Base-by-base conservation (phyloP, 2,329 filamentous ascomycete genomes). In the Didymella keratinophila region DNA sequence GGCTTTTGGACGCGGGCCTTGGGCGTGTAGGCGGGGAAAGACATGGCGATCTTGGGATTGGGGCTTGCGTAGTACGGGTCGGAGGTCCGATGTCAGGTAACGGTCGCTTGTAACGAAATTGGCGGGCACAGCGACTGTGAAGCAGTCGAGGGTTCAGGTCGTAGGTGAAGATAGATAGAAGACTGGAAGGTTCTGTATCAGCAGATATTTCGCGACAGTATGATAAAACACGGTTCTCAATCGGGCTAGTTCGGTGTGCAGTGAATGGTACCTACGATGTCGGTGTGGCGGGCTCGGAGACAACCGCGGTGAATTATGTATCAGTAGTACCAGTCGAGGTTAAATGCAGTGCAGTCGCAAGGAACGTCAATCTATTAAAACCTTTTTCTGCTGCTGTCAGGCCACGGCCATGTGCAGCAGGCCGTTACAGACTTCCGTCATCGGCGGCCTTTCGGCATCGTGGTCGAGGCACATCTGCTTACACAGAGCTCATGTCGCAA, bases 1-100 rank as follows among this genome's bases (percentile, higher is more conserved):
- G 76, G 76, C 67, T 74, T 74, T 64, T 78, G 76, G 51, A 78
- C 76, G 56, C 76, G 72, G 49, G 70, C 76, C 61, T 76, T 77
- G 59, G 73, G 75, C 27, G 67, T 67, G 64, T 75, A 76, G 58
- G 73, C 60, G 44, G 67, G 52, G 58, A 67, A 73, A 50, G 75
- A 62, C 75, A 77, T 77, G 52, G 50, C 49, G 52, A 32, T 32
- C 30, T 32, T 32, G 4, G 30, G 30, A 34, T 55, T 47, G 34
- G 42, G 30, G 52, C 34, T 41, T 39, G 47, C 54, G 46, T 52
- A 56, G 51, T 48, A 37, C 48, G 55, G 43, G 39, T 55, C 49
- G 51, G 48, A 62, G 56, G 56, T 62, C 64, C 49, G 57, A 63
- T 50, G 49, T 58, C 52, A 51, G 44, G 49, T 41, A 27, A 58